These are phyloP conservation scores for Cordyceps farinosa DNA, from an alignment of 2,329 filamentous ascomycete genomes.

Conservation along the genomic window DNA sequence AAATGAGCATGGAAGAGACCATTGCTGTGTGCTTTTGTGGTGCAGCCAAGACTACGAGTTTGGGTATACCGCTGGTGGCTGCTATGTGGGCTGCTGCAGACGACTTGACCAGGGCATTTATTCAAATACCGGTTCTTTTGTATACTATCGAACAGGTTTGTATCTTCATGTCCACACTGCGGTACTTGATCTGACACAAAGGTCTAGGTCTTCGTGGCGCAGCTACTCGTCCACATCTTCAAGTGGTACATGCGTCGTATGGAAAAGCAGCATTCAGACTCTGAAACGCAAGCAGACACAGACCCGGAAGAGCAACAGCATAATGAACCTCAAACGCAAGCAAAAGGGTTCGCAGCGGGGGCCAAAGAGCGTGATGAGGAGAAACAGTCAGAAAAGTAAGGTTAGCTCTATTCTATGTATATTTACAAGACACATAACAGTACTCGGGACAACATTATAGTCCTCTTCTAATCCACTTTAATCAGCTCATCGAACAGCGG, in stretches of 20 bases:
- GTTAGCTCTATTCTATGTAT: too few species aligned
- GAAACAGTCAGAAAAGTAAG: too few species aligned
- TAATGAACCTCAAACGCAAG: neutral
- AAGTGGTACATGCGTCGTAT: neutral
- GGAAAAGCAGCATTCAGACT: neutral
- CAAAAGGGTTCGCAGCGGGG: neutral
- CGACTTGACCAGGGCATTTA: conserved; percentile 51
- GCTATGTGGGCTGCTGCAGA: conserved; percentile 62
- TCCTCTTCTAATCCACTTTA: too few species aligned
- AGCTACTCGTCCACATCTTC: conserved; percentile 1
- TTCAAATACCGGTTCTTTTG: conserved; percentile 61
- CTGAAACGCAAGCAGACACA: neutral
- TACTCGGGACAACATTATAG: too few species aligned
- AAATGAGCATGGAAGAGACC: conserved; percentile 57
- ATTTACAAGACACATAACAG: too few species aligned
- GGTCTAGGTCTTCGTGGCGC: neutral
- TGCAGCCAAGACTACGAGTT: conserved; percentile 67
- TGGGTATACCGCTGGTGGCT: conserved; percentile 65
- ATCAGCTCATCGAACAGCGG: too few species aligned
- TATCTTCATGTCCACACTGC: neutral
- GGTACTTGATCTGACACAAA: neutral
- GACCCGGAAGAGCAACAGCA: neutral
- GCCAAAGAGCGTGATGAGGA: too few species aligned
- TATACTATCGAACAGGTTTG: conserved; percentile 56
- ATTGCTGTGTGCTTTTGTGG: conserved; percentile 71